Evolutionary conservation across 208 protist genomes (phyloP), one percentile per base, ranked within the genome.

Genomic region (Trypanosomatidae sp.): DNA sequence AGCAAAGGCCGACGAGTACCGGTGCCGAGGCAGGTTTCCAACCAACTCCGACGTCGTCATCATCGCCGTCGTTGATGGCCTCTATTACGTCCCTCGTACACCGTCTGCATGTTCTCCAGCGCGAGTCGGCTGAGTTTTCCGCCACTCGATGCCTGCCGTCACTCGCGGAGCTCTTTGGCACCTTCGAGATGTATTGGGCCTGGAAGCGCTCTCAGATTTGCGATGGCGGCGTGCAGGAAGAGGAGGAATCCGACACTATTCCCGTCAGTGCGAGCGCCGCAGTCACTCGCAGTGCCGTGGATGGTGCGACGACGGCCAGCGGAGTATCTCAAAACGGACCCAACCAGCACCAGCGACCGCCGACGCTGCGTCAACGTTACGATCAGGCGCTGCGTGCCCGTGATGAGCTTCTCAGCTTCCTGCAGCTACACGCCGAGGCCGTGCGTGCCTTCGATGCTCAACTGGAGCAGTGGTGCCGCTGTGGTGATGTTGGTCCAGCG

Each of bases 381-480:
- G 70, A 80, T n/a, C 65, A 71, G 49, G 76, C 46, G 44, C 12
- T 66, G 28, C 70, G 58, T 13, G 76, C 62, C 15, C 64, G 76
- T 44, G 76, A 80, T 6, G 76, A 76, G 55, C 49, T 80, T 15
- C 28, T 50, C 44, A 69, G 70, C 66, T 76, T 76, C 39, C 65
- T 76, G n/a, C 43, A 67, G 55, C 71, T 80, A 50, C 71, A 84
- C 53, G 59, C 43, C 12, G 80, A 84, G 22, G 75, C 80, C 3
- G 76, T 79, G 25, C 74, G 60, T 4, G 58, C 67, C 8, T 65
- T 84, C 33, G 67, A 80, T 46, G 66, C 60, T 0, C 65, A 84
- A 25, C 71, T 84, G 28, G 70, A 62, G 28, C 44, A 68, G 58
- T 74, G 71, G 76, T 44, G 60, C 22, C 60, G 25, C 7, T 30